Percentiles rank a stretch among this genome's conserved stretches.
Conservation (phyloP, 352 stramenopile species). For the Pelagophyceae sp. region DNA sequence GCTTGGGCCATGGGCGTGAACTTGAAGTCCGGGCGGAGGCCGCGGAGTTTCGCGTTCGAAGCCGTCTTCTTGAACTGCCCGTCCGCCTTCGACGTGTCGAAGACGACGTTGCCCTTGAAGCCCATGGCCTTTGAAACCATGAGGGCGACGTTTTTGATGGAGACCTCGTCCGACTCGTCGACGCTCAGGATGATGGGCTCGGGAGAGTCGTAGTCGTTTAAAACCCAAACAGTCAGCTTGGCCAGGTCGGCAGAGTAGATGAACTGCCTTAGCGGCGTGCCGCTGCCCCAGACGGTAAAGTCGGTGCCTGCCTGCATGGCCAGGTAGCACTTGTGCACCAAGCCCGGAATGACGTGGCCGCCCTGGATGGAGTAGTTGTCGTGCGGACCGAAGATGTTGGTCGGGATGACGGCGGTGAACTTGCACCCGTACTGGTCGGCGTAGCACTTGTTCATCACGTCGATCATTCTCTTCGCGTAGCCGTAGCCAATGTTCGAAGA, state of each 20-base stretch:
- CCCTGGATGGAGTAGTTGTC: slow-evolving; percentile 96
- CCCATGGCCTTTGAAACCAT: slow-evolving; percentile 54
- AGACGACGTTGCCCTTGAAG: slow-evolving; percentile 64
- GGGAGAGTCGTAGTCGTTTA: slow-evolving; percentile 61
- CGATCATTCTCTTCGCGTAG: slow-evolving; percentile 96
- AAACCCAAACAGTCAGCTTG: slow-evolving; percentile 79
- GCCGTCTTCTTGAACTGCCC: slow-evolving; percentile 98
- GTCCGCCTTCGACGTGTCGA: slow-evolving; percentile 87
- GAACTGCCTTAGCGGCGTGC: slow-evolving; percentile 90
- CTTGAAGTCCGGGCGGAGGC: slow-evolving; percentile 75
- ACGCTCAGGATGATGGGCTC: slow-evolving; percentile 92
- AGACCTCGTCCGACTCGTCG: slow-evolving; percentile 82
- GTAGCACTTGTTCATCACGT: slow-evolving; percentile 94
- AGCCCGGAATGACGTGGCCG: slow-evolving; percentile 91
- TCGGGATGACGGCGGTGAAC: slow-evolving; percentile 97
- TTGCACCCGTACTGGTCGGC: slow-evolving; percentile 82
- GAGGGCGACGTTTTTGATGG: slow-evolving; percentile 82
- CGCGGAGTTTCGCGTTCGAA: slow-evolving; percentile 85
- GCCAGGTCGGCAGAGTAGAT: slow-evolving; percentile 91
- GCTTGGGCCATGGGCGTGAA: slow-evolving; percentile 86
- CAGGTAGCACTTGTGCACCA: slow-evolving; percentile 97
- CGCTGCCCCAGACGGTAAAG: slow-evolving; percentile 88
- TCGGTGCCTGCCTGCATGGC: slow-evolving; percentile 75
- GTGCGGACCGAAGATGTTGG: slow-evolving; percentile 96
- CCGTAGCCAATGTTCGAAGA: slow-evolving; percentile 78